These are phyloP conservation scores for Leccinum fibrillosum DNA, from an alignment of 768 basidiomycete species.

Conservation along the genomic window DNA sequence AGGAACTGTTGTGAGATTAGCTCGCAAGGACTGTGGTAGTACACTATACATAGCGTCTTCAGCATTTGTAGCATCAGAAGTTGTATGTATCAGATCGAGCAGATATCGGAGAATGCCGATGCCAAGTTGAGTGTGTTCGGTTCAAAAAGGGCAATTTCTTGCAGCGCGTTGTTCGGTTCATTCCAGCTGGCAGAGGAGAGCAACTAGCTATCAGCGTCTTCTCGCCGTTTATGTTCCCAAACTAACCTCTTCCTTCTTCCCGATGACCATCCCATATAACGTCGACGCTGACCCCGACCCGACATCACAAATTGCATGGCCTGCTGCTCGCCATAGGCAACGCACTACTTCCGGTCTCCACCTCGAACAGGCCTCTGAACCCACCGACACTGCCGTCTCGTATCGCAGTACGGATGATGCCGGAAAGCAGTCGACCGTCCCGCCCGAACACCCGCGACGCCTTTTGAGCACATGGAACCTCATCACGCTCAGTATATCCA, in stretches of 20 bases:
- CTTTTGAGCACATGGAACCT: conserved; percentile 60
- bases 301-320: conserved; percentile 80
- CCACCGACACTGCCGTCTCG: conserved; percentile 19
- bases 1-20: conserved; percentile 27
- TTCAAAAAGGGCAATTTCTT: conserved; percentile 15
- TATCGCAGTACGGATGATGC: conserved; percentile 33
- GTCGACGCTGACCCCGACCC: conserved; percentile 64
- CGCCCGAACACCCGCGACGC: conserved; percentile 24
- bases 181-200: background rate
- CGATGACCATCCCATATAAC: conserved; percentile 60
- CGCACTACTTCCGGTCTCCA: conserved; percentile 22
- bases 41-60: conserved; percentile 8
- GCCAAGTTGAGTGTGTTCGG: background rate
- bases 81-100: background rate
- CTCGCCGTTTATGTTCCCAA: conserved; percentile 9
- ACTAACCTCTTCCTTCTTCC: background rate
- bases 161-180: background rate
- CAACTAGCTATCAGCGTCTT: background rate
- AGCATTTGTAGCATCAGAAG: conserved; percentile 15
- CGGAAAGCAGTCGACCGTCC: conserved; percentile 18
- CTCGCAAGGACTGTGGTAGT: conserved; percentile 16
- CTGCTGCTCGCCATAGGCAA: conserved; percentile 41
- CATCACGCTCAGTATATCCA: conserved; percentile 81
- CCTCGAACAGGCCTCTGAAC: conserved; percentile 21
- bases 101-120: conserved; percentile 27